Conservation (phyloP, 768 basidiomycete genomes). For the Leccinellum luteum region DNA sequence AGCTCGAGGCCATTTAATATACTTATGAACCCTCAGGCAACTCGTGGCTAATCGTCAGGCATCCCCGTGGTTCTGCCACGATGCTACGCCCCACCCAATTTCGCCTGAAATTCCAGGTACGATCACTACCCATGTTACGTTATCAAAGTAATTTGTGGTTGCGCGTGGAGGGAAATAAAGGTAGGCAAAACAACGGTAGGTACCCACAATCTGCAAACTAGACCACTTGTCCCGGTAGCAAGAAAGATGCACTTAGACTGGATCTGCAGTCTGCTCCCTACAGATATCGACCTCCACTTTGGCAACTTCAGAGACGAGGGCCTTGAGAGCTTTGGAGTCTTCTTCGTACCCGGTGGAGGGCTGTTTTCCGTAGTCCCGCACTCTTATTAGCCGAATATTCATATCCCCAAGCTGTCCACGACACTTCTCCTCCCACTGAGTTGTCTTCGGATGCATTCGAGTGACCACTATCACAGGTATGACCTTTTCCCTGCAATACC, state of each 20-base stretch:
- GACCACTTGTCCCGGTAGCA: neutral
- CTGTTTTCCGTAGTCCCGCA: constrained; percentile 9
- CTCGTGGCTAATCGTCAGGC: constrained; percentile 2
- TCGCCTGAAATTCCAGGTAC: neutral
- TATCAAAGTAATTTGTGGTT: neutral
- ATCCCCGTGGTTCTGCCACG: neutral
- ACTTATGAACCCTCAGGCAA: neutral
- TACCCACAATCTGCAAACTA: neutral
- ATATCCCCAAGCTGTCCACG: constrained; percentile 10
- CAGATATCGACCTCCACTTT: neutral
- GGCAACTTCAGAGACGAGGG: constrained; percentile 7
- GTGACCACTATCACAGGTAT: constrained; percentile 22
- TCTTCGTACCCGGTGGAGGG: constrained; percentile 12
- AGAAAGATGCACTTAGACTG: neutral
- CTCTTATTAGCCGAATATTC: constrained; percentile 7
- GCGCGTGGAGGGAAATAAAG: neutral
- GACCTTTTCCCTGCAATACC: constrained; percentile 21
- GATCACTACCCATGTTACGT: neutral
- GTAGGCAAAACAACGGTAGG: neutral
- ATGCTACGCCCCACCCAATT: neutral
- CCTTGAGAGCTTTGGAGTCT: constrained; percentile 15
- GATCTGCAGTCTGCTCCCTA: constrained; percentile 1
- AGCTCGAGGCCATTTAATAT: neutral
- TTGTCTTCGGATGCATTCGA: constrained; percentile 1
- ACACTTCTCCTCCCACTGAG: constrained; percentile 14